Base-by-base conservation (phyloP, 495 filamentous ascomycete genomes). In the Penicillium argentinense region DNA sequence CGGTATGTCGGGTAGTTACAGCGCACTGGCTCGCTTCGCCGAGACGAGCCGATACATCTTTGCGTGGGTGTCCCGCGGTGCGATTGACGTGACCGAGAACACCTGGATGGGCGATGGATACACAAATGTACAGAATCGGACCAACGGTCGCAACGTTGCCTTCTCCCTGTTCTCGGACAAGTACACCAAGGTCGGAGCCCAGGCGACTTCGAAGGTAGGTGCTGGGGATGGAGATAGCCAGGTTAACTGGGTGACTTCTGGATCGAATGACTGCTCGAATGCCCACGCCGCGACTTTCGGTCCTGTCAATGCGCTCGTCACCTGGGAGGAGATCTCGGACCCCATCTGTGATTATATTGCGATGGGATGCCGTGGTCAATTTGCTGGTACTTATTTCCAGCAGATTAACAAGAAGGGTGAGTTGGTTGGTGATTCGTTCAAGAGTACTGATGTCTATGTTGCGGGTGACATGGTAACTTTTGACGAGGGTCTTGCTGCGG, bases 1-100 rank as follows among this genome's bases (percentile, higher is more conserved):
- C 27, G 78, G 77, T 12, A 81, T 80, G 77, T 64, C 64, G 11
- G 78, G 78, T 24, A 75, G 72, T 18, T 80, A 79, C 53, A 74
- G 69, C 47, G 60, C 56, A 12, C 69, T 81, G 23, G 72, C 75
- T 13, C 63, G 64, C 3, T 77, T 79, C 49, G 56, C 53, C 4
- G 64, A 67, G 17, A 63, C 59, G 2, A 67, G 56, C 1, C 39
- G 57, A 23, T 81, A 80, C 45, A 73, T 80, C 60, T 78, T 79
- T 40, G 59, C 74, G 9, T 81, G 77, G 77, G 69, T 73, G 7
- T 73, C 73, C 1, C 72, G 77, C 5, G 76, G 77, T 22, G 73
- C 74, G n/a, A 54, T 74, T 2, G 67, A 78, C 27, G 58, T 80
- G 9, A 71, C 65, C 8, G 53, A 56, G 24, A 72, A 79, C 52